Conservation (phyloP, 805 yeast species). For the Peterozyma xylosa region DNA sequence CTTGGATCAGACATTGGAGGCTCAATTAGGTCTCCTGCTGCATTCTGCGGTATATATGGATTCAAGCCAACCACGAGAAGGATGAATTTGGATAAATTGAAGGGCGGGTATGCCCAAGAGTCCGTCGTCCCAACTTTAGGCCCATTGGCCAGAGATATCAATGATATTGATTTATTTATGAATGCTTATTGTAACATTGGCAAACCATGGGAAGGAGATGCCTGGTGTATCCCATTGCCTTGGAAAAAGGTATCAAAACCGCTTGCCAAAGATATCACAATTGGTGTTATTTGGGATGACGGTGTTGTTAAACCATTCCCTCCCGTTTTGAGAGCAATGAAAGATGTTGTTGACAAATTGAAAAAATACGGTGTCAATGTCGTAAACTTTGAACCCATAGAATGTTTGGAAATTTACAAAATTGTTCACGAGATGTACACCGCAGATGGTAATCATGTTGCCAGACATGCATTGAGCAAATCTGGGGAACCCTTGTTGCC, state of each 20-base stretch:
- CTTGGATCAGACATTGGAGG: slow-evolving; percentile 48
- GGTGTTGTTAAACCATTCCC: slow-evolving; percentile 46
- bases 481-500: slow-evolving; percentile 64
- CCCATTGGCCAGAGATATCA: slow-evolving; percentile 37
- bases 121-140: slow-evolving; percentile 36
- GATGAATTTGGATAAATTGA: slow-evolving; percentile 28
- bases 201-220: slow-evolving; percentile 52
- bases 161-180: slow-evolving; percentile 42
- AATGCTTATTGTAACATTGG: slow-evolving; percentile 31
- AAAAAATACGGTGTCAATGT: slow-evolving; percentile 46
- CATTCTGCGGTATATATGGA: slow-evolving; percentile 42
- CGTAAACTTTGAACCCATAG: slow-evolving; percentile 45
- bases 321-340: slow-evolving; percentile 32
- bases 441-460: slow-evolving; percentile 53
- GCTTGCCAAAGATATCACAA: slow-evolving; percentile 25
- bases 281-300: slow-evolving; percentile 42
- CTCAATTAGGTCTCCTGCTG: slow-evolving; percentile 47
- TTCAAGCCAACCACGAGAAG: slow-evolving; percentile 43
- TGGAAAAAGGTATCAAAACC: slow-evolving; percentile 35
- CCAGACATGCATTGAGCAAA: slow-evolving; percentile 33
- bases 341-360: slow-evolving; percentile 41
- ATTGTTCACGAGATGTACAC: slow-evolving; percentile 45
- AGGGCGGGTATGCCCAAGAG: slow-evolving; percentile 38
- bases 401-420: slow-evolving; percentile 45
- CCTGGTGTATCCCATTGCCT: slow-evolving; percentile 37